Evolutionary conservation across 2,329 filamentous ascomycete genomes (phyloP), one percentile per base, ranked within the genome.

Genomic region (Helminthosporium solani): DNA sequence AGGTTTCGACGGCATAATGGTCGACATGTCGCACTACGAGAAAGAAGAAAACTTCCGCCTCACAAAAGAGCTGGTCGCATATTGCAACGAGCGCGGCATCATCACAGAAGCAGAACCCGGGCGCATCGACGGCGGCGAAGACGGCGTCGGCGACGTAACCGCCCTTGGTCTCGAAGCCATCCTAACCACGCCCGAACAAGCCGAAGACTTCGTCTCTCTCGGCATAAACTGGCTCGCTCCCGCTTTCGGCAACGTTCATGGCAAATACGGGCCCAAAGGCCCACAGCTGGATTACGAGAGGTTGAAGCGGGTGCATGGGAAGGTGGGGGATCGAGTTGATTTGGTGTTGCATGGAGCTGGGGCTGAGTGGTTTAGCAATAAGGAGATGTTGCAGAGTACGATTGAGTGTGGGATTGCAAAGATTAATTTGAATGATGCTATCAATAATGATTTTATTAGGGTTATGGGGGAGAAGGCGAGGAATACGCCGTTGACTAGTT

Each of bases 181-280:
- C 49, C 70, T 88, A 54, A 90, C 86, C 0, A 88, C 84, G 0
- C 78, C 81, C 0, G 84, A 86, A 51, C 81, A 90, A 68, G 84
- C 83, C 7, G 77, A 83, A 52, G 82, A 87, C 58, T 90, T 90
- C 57, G 78, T 88, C 3, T 78, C 74, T 2, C 86, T 85, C 9
- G 86, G 85, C 0, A 86, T 90, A 60, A 83, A 90, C 58, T 85
- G 85, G 73, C 72, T 90, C 12, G 87, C 87, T 2, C 87, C 86
- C 0, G 85, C 85, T 0, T 88, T 90, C 70, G 86, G 86, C 3
- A 90, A 89, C 58, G 83, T 90, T 35, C 86, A 90, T 68, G 86
- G 86, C 5, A 81, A 84, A 56, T 89, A 90, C 67, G 85, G 85
- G 0, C 78, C 81, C 0, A 70, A 80, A 14, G 86, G 85, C 0